Conservation (phyloP, 2,329 filamentous ascomycete species). For the Grosmannia clavigera region DNA sequence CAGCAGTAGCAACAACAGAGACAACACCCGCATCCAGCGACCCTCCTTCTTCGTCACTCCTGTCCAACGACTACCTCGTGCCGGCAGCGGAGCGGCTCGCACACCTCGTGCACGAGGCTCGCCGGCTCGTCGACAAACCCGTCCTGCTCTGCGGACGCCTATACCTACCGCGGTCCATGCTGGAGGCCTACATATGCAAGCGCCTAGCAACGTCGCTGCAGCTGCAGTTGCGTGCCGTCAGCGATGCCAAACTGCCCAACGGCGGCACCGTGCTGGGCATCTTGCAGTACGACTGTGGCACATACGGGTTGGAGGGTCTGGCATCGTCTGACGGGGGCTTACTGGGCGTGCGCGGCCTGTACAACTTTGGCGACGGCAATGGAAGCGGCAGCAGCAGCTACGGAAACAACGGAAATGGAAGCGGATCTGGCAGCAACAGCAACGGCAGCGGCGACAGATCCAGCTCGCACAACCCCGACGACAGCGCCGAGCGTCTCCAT, state of each 20-base stretch:
- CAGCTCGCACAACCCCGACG: background rate
- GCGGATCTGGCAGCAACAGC: constrained; percentile 6
- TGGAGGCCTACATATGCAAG: constrained; percentile 76
- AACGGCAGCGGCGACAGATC: constrained; percentile 23
- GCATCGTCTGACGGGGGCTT: constrained; percentile 88
- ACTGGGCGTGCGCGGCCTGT: constrained; percentile 75
- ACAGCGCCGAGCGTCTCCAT: constrained; percentile 38
- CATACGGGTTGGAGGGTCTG: constrained; percentile 79
- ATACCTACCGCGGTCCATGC: constrained; percentile 70
- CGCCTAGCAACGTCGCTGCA: constrained; percentile 67
- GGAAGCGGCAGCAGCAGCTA: constrained; percentile 14
- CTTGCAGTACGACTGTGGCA: constrained; percentile 71
- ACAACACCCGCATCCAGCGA: background rate
- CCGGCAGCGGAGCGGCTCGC: constrained; percentile 8
- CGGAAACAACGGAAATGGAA: constrained; percentile 19
- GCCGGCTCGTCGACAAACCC: constrained; percentile 11
- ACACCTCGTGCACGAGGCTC: constrained; percentile 12
- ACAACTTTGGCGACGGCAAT: constrained; percentile 64
- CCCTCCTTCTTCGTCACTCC: background rate
- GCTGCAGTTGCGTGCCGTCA: constrained; percentile 68
- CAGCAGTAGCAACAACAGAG: background rate
- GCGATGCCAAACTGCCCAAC: constrained; percentile 56
- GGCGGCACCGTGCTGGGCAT: constrained; percentile 64
- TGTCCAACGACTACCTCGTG: constrained; percentile 3
- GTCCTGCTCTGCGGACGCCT: constrained; percentile 62